Evolutionary conservation across 306 rosid genomes (phyloP).

Genomic region (Trifolium subterraneum): DNA sequence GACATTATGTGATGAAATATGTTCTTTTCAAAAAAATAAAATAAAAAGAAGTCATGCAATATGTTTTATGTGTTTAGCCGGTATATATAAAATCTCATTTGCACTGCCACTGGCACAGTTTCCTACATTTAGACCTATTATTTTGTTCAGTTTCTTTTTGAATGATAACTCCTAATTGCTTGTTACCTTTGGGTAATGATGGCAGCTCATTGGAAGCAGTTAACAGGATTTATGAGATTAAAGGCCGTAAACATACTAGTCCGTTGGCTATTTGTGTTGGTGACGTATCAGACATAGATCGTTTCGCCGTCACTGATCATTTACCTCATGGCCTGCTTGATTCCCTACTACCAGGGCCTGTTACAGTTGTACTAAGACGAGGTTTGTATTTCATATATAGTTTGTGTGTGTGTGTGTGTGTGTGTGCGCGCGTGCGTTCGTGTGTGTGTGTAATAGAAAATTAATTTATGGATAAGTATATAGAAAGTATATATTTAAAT

Average conservation of each 20-base stretch:
- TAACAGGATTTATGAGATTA: constrained; percentile 76
- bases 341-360: constrained; percentile 91
- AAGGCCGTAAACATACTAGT: constrained; percentile 78
- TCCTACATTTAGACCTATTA: constrained; percentile 15
- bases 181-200: constrained; percentile 35
- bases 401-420: not conserved
- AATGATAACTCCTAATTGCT: not conserved
- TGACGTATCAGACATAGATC: constrained; percentile 66
- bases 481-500: constrained; percentile 5
- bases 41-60: too few relatives aligned
- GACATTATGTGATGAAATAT: not conserved
- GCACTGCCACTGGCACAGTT: constrained; percentile 1
- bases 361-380: constrained; percentile 78
- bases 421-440: too few relatives aligned
- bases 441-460: not conserved
- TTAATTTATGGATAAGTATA: constrained; percentile 8
- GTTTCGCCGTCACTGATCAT: constrained; percentile 71
- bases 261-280: constrained; percentile 87
- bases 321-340: constrained; percentile 80
- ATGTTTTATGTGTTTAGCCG: not conserved
- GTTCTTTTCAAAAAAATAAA: too few relatives aligned
- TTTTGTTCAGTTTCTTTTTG: not conserved
- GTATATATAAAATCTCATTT: constrained; percentile 14
- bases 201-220: constrained; percentile 80
- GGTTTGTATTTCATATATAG: constrained; percentile 53